Conservation (phyloP, 2,329 filamentous ascomycete genomes). For the Neurospora sp. region DNA sequence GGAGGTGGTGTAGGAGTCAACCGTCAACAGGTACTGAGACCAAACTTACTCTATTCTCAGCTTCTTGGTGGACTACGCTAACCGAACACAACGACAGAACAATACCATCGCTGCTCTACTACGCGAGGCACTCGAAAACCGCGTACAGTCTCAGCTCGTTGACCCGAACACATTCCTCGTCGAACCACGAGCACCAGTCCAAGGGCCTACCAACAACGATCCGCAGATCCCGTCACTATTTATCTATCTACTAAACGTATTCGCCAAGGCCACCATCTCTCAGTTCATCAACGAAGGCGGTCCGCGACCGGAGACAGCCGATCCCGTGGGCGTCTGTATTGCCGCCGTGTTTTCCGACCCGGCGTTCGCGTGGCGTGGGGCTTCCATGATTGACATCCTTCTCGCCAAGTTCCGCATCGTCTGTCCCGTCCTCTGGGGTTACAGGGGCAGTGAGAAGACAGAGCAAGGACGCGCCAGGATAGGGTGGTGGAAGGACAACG, state of each 20-base stretch:
- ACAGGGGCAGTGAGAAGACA: slow-evolving; percentile 65
- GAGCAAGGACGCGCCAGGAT: slow-evolving; percentile 55
- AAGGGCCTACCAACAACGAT: slow-evolving; percentile 34
- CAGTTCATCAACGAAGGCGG: slow-evolving; percentile 56
- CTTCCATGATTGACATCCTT: slow-evolving; percentile 62
- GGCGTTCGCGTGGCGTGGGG: slow-evolving; percentile 52
- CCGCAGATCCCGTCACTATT: slow-evolving; percentile 45
- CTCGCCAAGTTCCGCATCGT: slow-evolving; percentile 72
- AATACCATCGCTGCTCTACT: slow-evolving; percentile 41
- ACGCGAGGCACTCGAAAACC: slow-evolving; percentile 37
- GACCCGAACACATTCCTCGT: slow-evolving; percentile 44
- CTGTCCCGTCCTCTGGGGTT: slow-evolving; percentile 80
- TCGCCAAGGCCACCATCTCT: slow-evolving; percentile 57
- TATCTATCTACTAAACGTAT: slow-evolving; percentile 63
- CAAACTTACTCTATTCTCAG: neutral
- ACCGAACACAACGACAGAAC: slow-evolving; percentile 7
- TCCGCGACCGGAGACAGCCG: slow-evolving; percentile 50
- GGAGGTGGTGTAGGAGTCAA: slow-evolving; percentile 32
- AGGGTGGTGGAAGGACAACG: slow-evolving; percentile 60
- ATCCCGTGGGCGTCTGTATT: slow-evolving; percentile 61
- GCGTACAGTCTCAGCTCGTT: slow-evolving; percentile 35
- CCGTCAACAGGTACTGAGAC: slow-evolving; percentile 37
- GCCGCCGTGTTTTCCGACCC: slow-evolving; percentile 59
- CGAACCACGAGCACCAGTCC: slow-evolving; percentile 27
- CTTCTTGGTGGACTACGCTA: neutral